Evolutionary conservation across 768 basidiomycete species (phyloP).

Genomic region (Leucosporidium yakuticum): DNA sequence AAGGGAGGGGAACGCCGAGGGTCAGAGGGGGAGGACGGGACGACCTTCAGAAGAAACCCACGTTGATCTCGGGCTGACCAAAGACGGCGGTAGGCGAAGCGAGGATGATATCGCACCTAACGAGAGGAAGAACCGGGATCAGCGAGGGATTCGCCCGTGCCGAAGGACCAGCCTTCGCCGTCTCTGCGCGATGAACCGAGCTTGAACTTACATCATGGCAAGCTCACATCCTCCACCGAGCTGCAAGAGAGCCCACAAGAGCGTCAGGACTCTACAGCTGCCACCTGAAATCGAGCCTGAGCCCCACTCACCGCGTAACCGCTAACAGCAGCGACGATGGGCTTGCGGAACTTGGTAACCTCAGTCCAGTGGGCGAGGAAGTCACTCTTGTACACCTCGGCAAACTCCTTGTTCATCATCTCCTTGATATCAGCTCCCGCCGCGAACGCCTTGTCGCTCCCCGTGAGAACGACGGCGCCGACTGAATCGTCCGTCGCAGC

Average conservation of each 20-base stretch:
- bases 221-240: conserved; percentile 96
- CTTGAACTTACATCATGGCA: conserved; percentile 64
- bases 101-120: conserved; percentile 75
- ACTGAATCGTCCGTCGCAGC: conserved; percentile 65
- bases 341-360: conserved; percentile 71
- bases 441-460: conserved; percentile 87
- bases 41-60: conserved; percentile 2
- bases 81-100: conserved; percentile 85
- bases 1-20: not conserved
- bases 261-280: not conserved
- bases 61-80: conserved; percentile 91
- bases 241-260: conserved; percentile 45
- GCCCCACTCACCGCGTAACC: conserved; percentile 65
- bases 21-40: too few species aligned
- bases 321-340: conserved; percentile 91
- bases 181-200: too few species aligned
- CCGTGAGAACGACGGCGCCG: conserved; percentile 84
- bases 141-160: not conserved
- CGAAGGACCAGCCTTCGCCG: not conserved
- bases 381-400: conserved; percentile 78
- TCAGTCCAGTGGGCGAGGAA: conserved; percentile 77
- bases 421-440: conserved; percentile 98
- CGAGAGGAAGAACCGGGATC: not conserved
- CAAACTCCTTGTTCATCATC: conserved; percentile 90
- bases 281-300: too few species aligned